Evolutionary conservation across 1,284 basidiomycete genomes (phyloP), one percentile per base, ranked within the genome.

Genomic region (Ganoderma lingzhi): DNA sequence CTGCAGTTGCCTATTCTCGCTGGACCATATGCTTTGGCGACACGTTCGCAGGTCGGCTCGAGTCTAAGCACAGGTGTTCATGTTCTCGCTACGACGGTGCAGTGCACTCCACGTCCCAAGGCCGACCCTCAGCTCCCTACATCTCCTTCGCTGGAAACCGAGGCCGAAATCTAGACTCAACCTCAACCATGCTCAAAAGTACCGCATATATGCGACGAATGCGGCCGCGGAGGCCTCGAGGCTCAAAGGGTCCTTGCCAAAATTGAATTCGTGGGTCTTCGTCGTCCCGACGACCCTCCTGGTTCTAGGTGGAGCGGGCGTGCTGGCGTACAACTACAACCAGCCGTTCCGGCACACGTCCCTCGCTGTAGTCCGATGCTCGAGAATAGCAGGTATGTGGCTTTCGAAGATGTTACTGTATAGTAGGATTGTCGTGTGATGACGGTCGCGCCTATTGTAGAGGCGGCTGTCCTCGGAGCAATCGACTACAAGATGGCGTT

Each of bases 401-500:
- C 39, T 59, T 65, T 63, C 55, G 53, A 41, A 28, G 23, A 32
- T 14, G 10, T 12, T 59, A 44, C 53, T 9, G 19, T n/a, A n/a
- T n/a, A n/a, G n/a, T n/a, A n/a, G 55, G 19, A 39, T 28, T 39
- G 23, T 71, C 63, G 66, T 63, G 28, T 35, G 48, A 44, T 30
- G n/a, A n/a, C n/a, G n/a, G n/a, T n/a, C n/a, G n/a, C n/a, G n/a
- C n/a, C n/a, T n/a, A n/a, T 32, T 62, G 17, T 71, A 90, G 89
- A 82, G 73, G 91, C 92, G 19, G 90, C 91, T 19, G 78, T 91
- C 15, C 78, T 85, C 8, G 87, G 90, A 45, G 92, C 91, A 3
- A 83, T 95, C 65, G 96, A 98, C 80, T 98, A 98, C 83, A 97
- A 97, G 81, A 78, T 81, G 72, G 92, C 91, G 5, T 91, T 97